A percentile compares a stretch with the other conserved stretches of the same genome.
phyloP scores from a whole-genome alignment of 305 asterid genomes.

The Fraxinus sp. region DNA sequence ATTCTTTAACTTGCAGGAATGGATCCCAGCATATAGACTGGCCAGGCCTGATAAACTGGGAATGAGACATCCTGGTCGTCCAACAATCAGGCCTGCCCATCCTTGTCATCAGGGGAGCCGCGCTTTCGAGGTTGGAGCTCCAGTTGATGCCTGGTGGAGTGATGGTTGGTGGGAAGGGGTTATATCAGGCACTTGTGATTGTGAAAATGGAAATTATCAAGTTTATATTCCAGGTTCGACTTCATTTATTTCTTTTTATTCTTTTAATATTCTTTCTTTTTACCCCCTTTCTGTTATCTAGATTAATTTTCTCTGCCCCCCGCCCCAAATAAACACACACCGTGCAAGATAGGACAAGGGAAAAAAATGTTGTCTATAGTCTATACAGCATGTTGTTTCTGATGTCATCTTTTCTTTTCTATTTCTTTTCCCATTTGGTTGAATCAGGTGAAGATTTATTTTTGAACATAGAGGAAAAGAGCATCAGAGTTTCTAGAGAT shows the following conservation, averaged over 20 bases:
- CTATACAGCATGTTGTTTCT: neutral
- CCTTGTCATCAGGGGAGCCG: constrained; percentile 31
- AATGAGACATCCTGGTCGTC: constrained; percentile 67
- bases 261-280: neutral
- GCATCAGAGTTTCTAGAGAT: constrained; percentile 74
- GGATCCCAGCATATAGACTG: constrained; percentile 67
- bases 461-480: constrained; percentile 46
- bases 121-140: constrained; percentile 61
- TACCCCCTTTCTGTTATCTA: neutral
- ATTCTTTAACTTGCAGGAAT: constrained; percentile 52
- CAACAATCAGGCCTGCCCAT: constrained; percentile 68
- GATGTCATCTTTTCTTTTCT: neutral
- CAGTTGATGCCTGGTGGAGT: constrained; percentile 96
- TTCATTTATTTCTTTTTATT: neutral
- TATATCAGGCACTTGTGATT: constrained; percentile 36
- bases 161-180: constrained; percentile 99
- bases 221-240: constrained; percentile 69
- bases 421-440: constrained; percentile 2
- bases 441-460: constrained; percentile 76
- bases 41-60: constrained; percentile 82
- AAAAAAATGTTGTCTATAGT: neutral
- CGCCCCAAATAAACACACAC: neutral
- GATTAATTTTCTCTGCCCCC: neutral
- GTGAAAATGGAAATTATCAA: constrained; percentile 46
- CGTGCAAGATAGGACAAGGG: neutral